phyloP scores from a whole-genome alignment of 768 basidiomycete genomes.

The Amanita polypyramis region DNA sequence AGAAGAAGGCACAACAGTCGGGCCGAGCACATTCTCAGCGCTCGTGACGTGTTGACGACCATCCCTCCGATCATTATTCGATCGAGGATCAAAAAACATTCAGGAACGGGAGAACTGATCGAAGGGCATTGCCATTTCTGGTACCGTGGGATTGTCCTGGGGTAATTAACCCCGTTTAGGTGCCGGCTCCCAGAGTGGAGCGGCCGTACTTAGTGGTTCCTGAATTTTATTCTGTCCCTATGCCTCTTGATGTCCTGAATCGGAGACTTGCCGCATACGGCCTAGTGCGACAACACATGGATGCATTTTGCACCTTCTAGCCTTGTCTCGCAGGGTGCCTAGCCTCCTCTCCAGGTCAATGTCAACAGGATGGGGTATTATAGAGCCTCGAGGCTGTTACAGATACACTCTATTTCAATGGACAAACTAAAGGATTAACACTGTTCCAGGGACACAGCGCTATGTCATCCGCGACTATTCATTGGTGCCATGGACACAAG shows the following conservation, averaged over 20 bases:
- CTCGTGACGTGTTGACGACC: slow-evolving; percentile 1
- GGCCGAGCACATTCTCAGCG: background rate
- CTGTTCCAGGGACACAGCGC: background rate
- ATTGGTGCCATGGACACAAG: background rate
- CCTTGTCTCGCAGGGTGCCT: too few relatives aligned
- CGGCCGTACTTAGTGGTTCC: too few relatives aligned
- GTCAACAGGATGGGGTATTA: too few relatives aligned
- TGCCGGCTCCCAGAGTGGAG: slow-evolving; percentile 4
- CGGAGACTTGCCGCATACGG: too few relatives aligned
- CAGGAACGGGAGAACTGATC: slow-evolving; percentile 8
- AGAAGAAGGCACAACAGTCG: background rate
- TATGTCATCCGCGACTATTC: slow-evolving; percentile 4
- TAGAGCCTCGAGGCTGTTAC: too few relatives aligned
- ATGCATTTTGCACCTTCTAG: too few relatives aligned
- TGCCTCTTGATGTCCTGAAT: too few relatives aligned
- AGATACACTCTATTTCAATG: too few relatives aligned
- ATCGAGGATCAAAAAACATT: slow-evolving; percentile 7
- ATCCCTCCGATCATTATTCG: slow-evolving; percentile 3
- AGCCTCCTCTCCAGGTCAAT: too few relatives aligned
- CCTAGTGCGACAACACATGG: too few relatives aligned
- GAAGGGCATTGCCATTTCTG: slow-evolving; percentile 1
- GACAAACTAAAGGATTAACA: background rate
- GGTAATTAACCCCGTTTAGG: slow-evolving; percentile 3
- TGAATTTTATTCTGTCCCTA: too few relatives aligned
- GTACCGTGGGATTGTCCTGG: slow-evolving; percentile 5